Base-by-base conservation (phyloP, 1,284 basidiomycete genomes). In the Wolfiporia cocos region DNA sequence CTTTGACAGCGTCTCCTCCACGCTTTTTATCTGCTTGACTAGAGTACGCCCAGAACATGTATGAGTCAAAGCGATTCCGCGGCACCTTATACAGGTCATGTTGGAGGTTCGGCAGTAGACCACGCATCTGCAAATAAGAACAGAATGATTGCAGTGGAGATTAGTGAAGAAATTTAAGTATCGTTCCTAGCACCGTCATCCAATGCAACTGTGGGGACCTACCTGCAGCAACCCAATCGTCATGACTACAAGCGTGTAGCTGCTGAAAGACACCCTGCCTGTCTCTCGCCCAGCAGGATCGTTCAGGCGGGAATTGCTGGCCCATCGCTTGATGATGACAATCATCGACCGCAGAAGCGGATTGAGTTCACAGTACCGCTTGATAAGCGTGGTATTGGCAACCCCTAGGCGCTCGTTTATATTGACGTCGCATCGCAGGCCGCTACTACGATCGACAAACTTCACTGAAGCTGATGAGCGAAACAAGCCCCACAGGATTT, bases 161-260 rank as follows among this genome's bases (percentile, higher is more conserved):
- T 17, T n/a, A 43, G 5, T 12, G 29, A 23, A 9, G 29, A 37
- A 41, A 18, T 26, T 4, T 34, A 11, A 2, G 18, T 9, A 14
- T 15, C 2, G 34, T 10, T 24, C 5, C 1, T 17, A n/a, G n/a
- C n/a, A n/a, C n/a, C n/a, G n/a, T n/a, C n/a, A n/a, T n/a, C n/a
- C n/a, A n/a, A n/a, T n/a, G n/a, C n/a, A n/a, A n/a, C n/a, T n/a
- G n/a, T n/a, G n/a, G n/a, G 24, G n/a, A 54, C 60, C 37, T 36
- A 78, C 77, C 64, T 81, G 79, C 3, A 79, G 54, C 41, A 70
- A 70, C 0, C 63, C 73, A 20, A 81, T 68, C 0, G 71, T 72
- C 78, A 81, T 80, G 49, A 81, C 47, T 4, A 67, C 62, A n/a
- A 79, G 55, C 2, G 76, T 64, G 56, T 80, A 81, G 48, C 77